Conservation (phyloP, 192 early-diverging fungal species). For the Linnemannia zychae region DNA sequence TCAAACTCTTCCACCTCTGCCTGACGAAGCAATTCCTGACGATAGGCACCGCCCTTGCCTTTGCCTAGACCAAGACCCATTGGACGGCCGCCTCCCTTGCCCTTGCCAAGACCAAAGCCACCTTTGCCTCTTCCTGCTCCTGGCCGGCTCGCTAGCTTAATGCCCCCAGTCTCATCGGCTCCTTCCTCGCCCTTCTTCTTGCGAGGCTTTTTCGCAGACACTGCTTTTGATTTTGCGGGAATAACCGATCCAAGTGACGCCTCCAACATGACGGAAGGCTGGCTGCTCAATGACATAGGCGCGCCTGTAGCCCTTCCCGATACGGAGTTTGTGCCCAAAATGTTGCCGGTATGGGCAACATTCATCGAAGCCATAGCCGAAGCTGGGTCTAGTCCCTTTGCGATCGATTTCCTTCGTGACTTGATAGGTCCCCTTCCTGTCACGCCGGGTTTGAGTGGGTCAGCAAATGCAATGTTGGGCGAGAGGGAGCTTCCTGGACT, state of each 20-base stretch:
- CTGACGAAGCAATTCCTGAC: conserved; percentile 43
- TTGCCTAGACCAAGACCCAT: conserved; percentile 50
- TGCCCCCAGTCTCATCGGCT: neutral
- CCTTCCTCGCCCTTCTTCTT: conserved; percentile 45
- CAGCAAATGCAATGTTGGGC: conserved; percentile 30
- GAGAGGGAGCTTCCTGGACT: conserved; percentile 36
- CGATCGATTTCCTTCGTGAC: conserved; percentile 51
- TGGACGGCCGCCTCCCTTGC: conserved; percentile 38
- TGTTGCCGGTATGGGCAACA: conserved; percentile 18
- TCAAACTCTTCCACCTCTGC: conserved; percentile 51
- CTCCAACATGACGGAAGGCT: conserved; percentile 10
- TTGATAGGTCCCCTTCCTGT: conserved; percentile 53
- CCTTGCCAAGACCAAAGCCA: conserved; percentile 44
- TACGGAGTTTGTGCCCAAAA: conserved; percentile 28
- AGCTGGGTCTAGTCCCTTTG: conserved; percentile 44
- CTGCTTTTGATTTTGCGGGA: conserved; percentile 24
- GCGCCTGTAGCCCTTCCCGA: neutral
- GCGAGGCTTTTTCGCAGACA: conserved; percentile 37
- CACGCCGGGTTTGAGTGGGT: conserved; percentile 41
- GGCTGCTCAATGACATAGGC: neutral
- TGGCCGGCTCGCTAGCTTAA: neutral
- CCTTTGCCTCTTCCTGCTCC: conserved; percentile 40
- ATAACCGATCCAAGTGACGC: conserved; percentile 21
- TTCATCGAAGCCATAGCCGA: conserved; percentile 27
- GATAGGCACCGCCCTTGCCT: conserved; percentile 54